Evolutionary conservation across 805 yeast genomes (phyloP).

Genomic region (Torulaspora microellipsoides): DNA sequence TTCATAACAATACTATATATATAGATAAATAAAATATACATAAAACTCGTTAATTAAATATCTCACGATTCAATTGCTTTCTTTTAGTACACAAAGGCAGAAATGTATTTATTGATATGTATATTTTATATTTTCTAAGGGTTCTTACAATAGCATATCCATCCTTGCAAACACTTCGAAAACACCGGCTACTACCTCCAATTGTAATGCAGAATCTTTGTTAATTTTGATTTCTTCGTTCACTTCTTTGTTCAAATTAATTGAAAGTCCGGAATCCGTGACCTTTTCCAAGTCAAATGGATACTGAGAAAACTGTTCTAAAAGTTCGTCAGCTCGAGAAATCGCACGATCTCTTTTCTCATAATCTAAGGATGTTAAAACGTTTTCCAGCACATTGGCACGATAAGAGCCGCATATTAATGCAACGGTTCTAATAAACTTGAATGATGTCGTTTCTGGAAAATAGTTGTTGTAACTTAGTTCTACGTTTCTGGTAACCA

Average conservation of each 20-base stretch:
- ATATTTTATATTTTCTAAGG: background rate
- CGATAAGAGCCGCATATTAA: conserved; percentile 89
- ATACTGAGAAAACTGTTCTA: conserved; percentile 74
- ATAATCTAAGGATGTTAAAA: conserved; percentile 66
- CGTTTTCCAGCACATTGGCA: conserved; percentile 93
- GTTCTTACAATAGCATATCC: conserved; percentile 70
- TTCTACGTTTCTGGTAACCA: conserved; percentile 67
- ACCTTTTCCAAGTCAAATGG: conserved; percentile 62
- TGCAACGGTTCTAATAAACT: conserved; percentile 70
- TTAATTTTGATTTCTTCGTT: conserved; percentile 42
- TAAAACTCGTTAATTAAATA: too few species aligned
- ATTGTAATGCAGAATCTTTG: conserved; percentile 51
- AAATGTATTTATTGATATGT: background rate
- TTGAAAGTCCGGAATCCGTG: conserved; percentile 64
- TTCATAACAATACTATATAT: background rate
- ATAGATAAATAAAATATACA: background rate
- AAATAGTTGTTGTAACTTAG: conserved; percentile 57
- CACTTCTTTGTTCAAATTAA: conserved; percentile 51
- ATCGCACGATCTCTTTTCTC: conserved; percentile 91
- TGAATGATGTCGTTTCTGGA: conserved; percentile 62
- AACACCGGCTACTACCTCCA: conserved; percentile 92
- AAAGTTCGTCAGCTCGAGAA: conserved; percentile 87
- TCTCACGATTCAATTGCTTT: too few species aligned
- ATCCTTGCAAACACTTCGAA: conserved; percentile 83
- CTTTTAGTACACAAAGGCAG: too few species aligned